Evolutionary conservation across 2,329 filamentous ascomycete species (phyloP).

Genomic region (Verticillium isaacii): DNA sequence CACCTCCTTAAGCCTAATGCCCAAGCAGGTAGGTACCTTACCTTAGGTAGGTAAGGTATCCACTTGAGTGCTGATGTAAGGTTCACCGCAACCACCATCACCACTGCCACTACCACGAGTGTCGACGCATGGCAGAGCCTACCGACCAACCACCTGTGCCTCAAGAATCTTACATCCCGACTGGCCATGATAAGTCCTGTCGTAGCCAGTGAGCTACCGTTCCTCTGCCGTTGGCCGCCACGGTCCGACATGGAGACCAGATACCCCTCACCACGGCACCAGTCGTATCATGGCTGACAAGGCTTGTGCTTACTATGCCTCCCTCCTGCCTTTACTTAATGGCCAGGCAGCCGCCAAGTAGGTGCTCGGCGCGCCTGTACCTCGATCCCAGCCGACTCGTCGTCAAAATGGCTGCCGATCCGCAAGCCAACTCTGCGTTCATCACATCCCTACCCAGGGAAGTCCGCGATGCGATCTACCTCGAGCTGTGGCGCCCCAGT

Average conservation of each 20-base stretch:
- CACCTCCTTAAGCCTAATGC: neutral
- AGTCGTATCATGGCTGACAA: neutral
- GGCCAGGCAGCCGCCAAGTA: too few species aligned
- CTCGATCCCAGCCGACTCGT: too few species aligned
- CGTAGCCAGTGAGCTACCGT: neutral
- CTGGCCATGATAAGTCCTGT: neutral
- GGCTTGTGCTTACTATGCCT: too few species aligned
- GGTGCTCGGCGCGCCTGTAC: too few species aligned
- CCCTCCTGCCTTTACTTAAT: too few species aligned
- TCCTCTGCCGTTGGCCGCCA: neutral
- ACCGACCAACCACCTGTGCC: neutral
- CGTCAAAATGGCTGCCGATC: neutral
- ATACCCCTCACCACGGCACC: neutral
- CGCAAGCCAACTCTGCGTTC: conserved; percentile 7
- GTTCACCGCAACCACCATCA: too few species aligned
- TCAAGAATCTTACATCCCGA: neutral
- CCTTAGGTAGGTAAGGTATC: too few species aligned
- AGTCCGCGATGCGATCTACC: conserved; percentile 11
- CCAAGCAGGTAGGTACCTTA: too few species aligned
- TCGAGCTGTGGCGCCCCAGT: conserved; percentile 8
- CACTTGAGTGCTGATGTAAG: too few species aligned
- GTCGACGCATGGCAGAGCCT: too few species aligned
- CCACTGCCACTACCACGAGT: too few species aligned
- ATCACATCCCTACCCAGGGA: conserved; percentile 7
- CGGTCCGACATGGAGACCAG: neutral